These are phyloP conservation scores for Phytophthora macrochlamydospora DNA, from an alignment of 352 stramenopile genomes.

Conservation along the genomic window DNA sequence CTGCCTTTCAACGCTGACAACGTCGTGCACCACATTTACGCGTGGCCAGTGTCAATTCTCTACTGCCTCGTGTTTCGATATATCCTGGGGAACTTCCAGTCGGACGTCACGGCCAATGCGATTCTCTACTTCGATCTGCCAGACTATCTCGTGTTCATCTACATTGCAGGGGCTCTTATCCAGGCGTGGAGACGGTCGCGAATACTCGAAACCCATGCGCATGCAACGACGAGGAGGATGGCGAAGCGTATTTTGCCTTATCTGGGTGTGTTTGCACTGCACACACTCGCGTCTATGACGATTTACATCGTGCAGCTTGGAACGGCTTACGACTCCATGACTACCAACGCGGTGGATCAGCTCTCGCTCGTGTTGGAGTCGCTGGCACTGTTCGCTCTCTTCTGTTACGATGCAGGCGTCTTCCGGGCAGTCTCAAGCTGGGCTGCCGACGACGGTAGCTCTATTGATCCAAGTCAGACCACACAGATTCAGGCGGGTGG, in stretches of 20 bases:
- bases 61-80: constrained; percentile 80
- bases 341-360: constrained; percentile 69
- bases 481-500: constrained; percentile 38
- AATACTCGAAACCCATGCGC: constrained; percentile 74
- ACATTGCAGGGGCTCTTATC: constrained; percentile 62
- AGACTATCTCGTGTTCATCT: constrained; percentile 68
- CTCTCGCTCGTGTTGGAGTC: constrained; percentile 75
- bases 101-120: constrained; percentile 40
- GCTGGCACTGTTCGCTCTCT: constrained; percentile 74
- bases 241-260: constrained; percentile 87
- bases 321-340: constrained; percentile 38
- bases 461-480: background rate
- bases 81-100: constrained; percentile 42
- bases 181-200: constrained; percentile 74
- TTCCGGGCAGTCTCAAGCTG: constrained; percentile 34
- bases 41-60: constrained; percentile 71
- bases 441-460: background rate
- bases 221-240: constrained; percentile 80
- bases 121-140: constrained; percentile 77
- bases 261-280: constrained; percentile 62
- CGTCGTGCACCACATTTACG: constrained; percentile 82
- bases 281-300: constrained; percentile 52
- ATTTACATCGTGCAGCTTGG: constrained; percentile 60
- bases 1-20: constrained; percentile 87
- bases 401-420: constrained; percentile 72